These are phyloP conservation scores for Zea luxurians DNA, from an alignment of 176 grass and related monocot species.

Conservation along the genomic window DNA sequence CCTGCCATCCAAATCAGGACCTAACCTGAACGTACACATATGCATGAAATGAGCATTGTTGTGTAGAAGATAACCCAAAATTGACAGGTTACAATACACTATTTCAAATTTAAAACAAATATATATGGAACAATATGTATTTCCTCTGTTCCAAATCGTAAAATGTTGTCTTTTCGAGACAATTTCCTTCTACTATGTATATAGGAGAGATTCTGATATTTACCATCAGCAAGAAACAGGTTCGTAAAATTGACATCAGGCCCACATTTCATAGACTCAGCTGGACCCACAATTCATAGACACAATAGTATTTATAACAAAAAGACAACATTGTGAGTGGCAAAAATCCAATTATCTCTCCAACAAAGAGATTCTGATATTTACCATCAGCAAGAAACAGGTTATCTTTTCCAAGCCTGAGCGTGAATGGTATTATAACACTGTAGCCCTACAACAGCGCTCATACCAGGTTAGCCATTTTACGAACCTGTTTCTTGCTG, in stretches of 20 bases:
- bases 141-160: background rate
- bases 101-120: background rate
- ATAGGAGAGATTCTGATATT: too few species aligned
- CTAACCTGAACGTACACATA: conserved; percentile 52
- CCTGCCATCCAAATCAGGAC: conserved; percentile 46
- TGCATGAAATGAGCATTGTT: conserved; percentile 33
- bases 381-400: too few species aligned
- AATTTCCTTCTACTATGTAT: background rate
- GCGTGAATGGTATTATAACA: background rate
- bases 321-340: too few species aligned
- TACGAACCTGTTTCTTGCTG: too few species aligned
- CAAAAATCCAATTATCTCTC: too few species aligned
- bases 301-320: too few species aligned
- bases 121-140: background rate
- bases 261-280: too few species aligned
- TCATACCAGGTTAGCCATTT: background rate
- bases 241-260: too few species aligned
- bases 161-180: background rate
- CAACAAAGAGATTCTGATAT: too few species aligned
- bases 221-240: too few species aligned
- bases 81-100: background rate
- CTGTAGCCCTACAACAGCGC: background rate
- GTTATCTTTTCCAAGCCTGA: background rate
- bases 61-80: background rate
- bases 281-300: too few species aligned